Conservation (phyloP, 2,329 filamentous ascomycete genomes). For the Exophiala xenobiotica region DNA sequence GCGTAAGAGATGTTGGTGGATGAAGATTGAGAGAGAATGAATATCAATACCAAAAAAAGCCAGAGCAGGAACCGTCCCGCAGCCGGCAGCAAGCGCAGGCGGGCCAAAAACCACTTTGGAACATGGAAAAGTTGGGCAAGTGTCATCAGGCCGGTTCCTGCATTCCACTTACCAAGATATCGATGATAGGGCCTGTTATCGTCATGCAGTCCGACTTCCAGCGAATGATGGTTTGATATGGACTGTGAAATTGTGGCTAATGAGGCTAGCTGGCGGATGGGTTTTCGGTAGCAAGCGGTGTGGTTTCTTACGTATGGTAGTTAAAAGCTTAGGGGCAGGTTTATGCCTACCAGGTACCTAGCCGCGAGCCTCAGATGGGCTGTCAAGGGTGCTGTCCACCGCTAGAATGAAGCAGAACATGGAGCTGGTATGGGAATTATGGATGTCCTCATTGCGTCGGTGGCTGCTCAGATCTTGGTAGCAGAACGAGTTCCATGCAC, state of each 20-base stretch:
- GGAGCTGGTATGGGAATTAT: neutral
- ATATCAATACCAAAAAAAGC: slow-evolving; percentile 3
- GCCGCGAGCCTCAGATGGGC: no score
- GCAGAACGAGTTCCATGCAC: no score
- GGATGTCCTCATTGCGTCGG: slow-evolving; percentile 1
- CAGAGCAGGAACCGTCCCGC: neutral
- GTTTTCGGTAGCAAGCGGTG: slow-evolving; percentile 1
- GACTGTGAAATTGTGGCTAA: neutral
- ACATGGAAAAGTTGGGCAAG: slow-evolving; percentile 4
- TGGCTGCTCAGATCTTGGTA: slow-evolving; percentile 2
- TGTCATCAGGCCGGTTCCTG: slow-evolving; percentile 14
- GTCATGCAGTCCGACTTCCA: neutral
- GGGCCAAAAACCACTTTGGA: neutral
- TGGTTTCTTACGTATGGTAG: neutral
- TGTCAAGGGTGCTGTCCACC: no score
- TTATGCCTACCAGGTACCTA: neutral
- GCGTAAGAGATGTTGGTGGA: neutral
- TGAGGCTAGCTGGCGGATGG: neutral
- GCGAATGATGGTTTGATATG: slow-evolving; percentile 10
- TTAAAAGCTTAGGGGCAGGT: neutral
- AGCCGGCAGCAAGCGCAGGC: neutral
- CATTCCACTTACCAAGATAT: slow-evolving; percentile 9
- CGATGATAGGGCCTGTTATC: neutral
- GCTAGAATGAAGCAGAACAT: neutral
- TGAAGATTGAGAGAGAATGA: neutral